These are phyloP conservation scores for Fulvia fulva DNA, from an alignment of 2,329 filamentous ascomycete species.

Conservation along the genomic window DNA sequence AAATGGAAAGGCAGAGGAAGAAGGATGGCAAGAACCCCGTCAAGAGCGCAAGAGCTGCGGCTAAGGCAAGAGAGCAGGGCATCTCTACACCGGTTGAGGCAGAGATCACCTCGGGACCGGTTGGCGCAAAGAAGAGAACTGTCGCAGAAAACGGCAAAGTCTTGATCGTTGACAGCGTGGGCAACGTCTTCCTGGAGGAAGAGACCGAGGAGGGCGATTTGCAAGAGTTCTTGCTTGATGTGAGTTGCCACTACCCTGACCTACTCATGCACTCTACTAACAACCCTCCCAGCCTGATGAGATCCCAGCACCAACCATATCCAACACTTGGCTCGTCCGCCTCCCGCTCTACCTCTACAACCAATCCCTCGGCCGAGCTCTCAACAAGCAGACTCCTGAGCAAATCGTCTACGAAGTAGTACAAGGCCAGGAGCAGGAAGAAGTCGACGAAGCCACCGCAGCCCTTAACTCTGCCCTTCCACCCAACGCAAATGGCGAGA, in stretches of 20 bases:
- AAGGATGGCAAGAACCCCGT: slow-evolving; percentile 55
- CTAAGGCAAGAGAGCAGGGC: slow-evolving; percentile 47
- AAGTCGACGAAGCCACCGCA: slow-evolving; percentile 37
- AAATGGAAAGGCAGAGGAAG: slow-evolving; percentile 80
- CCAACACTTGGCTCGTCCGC: slow-evolving; percentile 76
- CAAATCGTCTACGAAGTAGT: slow-evolving; percentile 24
- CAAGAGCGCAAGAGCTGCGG: slow-evolving; percentile 47
- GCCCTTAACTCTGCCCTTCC: slow-evolving; percentile 41
- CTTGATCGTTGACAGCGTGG: slow-evolving; percentile 83
- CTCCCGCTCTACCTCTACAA: slow-evolving; percentile 71
- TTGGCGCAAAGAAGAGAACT: slow-evolving; percentile 79
- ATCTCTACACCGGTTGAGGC: slow-evolving; percentile 54
- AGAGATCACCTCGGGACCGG: slow-evolving; percentile 54
- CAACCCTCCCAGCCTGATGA: slow-evolving; percentile 62
- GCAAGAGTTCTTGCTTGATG: slow-evolving; percentile 81
- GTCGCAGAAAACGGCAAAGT: slow-evolving; percentile 94
- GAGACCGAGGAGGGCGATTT: slow-evolving; percentile 80
- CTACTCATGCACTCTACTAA: slow-evolving; percentile 1
- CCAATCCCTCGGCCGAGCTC: slow-evolving; percentile 41
- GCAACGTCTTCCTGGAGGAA: slow-evolving; percentile 93
- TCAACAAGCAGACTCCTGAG: slow-evolving; percentile 37
- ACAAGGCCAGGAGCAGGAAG: slow-evolving; percentile 30
- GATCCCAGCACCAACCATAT: slow-evolving; percentile 70
- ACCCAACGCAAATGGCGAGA: slow-evolving; percentile 44
- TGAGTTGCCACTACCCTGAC: slow-evolving; percentile 50